A percentile compares a stretch with the other conserved stretches of the same genome.
Evolutionary conservation across 805 yeast genomes (phyloP).

Genomic region (Priceomyces haplophilus): DNA sequence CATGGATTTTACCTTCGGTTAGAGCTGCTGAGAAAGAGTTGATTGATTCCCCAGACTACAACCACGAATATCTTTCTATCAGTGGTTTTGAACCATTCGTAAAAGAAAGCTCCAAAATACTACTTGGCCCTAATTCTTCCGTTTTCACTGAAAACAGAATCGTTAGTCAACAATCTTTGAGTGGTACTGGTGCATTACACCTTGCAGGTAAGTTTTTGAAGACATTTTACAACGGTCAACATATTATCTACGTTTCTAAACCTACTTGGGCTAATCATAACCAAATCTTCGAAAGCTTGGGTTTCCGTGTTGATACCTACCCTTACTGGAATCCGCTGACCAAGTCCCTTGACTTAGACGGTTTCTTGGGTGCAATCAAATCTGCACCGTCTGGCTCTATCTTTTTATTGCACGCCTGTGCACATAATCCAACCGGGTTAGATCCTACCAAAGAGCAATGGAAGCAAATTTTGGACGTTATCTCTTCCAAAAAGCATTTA

Average conservation of each 20-base stretch:
- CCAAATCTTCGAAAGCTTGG: constrained; percentile 72
- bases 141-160: constrained; percentile 48
- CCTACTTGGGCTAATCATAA: constrained; percentile 99
- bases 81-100: constrained; percentile 70
- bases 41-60: constrained; percentile 55
- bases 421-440: constrained; percentile 97
- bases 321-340: constrained; percentile 82
- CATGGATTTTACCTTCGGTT: constrained; percentile 72
- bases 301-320: constrained; percentile 64
- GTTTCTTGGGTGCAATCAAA: constrained; percentile 59
- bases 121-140: constrained; percentile 59
- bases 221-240: constrained; percentile 45
- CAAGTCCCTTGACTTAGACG: constrained; percentile 69
- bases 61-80: constrained; percentile 89
- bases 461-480: constrained; percentile 61
- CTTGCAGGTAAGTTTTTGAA: constrained; percentile 72
- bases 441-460: constrained; percentile 87
- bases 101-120: constrained; percentile 66
- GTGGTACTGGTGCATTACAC: constrained; percentile 92
- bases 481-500: constrained; percentile 62
- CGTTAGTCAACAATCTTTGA: constrained; percentile 70
- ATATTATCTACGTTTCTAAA: constrained; percentile 63
- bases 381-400: constrained; percentile 73
- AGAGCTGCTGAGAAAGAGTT: constrained; percentile 63
- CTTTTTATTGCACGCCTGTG: constrained; percentile 88